Evolutionary conservation across 2,329 filamentous ascomycete genomes (phyloP).

Genomic region (Nemania serpens): DNA sequence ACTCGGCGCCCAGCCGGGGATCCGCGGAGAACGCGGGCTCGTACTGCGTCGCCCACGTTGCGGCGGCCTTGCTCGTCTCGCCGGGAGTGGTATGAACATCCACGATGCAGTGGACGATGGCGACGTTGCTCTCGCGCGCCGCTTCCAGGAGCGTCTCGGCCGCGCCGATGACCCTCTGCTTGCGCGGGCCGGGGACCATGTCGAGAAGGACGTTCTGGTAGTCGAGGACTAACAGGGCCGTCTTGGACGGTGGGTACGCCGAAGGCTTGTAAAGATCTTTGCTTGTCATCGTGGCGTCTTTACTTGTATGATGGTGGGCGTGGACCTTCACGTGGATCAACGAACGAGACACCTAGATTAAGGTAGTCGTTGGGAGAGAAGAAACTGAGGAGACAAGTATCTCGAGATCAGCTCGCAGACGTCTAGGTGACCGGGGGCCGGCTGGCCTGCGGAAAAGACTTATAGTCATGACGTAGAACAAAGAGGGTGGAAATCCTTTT

Average conservation of each 20-base stretch:
- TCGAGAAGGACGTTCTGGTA: constrained; percentile 22
- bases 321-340: no score
- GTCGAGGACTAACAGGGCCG: constrained; percentile 28
- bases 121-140: constrained; percentile 22
- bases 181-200: constrained; percentile 14
- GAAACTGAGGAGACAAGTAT: no score
- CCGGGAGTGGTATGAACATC: constrained; percentile 5
- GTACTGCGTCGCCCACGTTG: constrained; percentile 15
- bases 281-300: neutral
- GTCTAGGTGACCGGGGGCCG: no score
- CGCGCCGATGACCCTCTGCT: constrained; percentile 14
- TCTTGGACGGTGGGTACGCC: constrained; percentile 21
- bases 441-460: no score
- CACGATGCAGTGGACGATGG: constrained; percentile 28
- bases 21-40: constrained; percentile 19
- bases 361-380: no score
- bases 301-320: neutral
- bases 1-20: constrained; percentile 19
- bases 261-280: constrained; percentile 16
- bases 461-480: no score
- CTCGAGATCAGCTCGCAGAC: no score
- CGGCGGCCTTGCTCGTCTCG: constrained; percentile 18
- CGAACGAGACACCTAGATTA: no score
- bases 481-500: no score
- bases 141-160: constrained; percentile 19